phyloP scores from a whole-genome alignment of 306 rosid species.

The Sphenostylis stenocarpa region DNA sequence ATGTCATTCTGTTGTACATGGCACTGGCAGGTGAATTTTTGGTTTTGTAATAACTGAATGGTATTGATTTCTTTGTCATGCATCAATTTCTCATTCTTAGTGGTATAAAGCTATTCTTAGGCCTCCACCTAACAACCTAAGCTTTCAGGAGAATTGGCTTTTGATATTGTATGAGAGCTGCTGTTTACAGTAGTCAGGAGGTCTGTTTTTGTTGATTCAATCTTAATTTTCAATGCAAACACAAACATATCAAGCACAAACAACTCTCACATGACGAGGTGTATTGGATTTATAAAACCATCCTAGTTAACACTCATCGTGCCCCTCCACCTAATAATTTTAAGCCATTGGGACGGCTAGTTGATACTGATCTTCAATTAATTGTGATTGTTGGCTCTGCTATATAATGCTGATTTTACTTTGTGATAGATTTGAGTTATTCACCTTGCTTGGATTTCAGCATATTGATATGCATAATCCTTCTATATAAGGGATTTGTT shows the following conservation, averaged over 20 bases:
- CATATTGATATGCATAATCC: not conserved
- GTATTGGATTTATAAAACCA: not conserved
- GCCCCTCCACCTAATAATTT: not conserved
- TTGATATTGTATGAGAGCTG: not conserved
- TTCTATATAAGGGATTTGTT: not conserved
- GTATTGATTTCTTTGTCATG: not conserved
- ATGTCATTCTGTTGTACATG: not conserved
- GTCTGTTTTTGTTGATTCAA: not conserved
- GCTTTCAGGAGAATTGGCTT: not conserved
- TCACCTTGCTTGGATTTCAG: slow-evolving; percentile 1
- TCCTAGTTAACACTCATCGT: not conserved
- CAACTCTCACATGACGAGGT: not conserved
- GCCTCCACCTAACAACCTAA: not conserved
- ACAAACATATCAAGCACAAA: not conserved
- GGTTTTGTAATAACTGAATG: not conserved
- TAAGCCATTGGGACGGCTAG: not conserved
- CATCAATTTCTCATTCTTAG: not conserved
- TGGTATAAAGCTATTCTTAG: not conserved
- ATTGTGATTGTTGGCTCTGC: not conserved
- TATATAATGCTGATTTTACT: not conserved
- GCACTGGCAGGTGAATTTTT: not conserved
- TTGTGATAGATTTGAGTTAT: not conserved
- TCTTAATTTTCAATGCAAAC: not conserved
- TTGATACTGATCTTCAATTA: not conserved
- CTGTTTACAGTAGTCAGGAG: not conserved